These are phyloP conservation scores for Fusarium succisae DNA, from an alignment of 2,329 filamentous ascomycete species.

Conservation along the genomic window DNA sequence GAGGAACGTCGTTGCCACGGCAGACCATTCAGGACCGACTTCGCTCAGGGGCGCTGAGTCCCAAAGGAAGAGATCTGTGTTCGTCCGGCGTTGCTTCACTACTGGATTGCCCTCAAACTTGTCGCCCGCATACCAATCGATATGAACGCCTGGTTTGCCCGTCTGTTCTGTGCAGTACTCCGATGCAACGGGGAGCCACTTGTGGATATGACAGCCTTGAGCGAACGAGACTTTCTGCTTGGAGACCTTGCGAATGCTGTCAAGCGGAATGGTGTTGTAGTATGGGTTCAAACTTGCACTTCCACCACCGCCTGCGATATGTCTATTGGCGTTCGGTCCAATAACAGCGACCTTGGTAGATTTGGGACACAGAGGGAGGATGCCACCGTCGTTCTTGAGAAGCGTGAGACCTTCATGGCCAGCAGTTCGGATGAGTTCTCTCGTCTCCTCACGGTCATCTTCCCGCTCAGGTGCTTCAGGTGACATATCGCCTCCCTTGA, in stretches of 20 bases:
- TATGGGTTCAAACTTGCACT: conserved; percentile 76
- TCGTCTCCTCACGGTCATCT: conserved; percentile 66
- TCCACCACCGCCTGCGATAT: conserved; percentile 74
- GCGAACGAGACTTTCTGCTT: conserved; percentile 67
- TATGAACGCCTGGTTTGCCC: conserved; percentile 67
- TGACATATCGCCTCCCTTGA: conserved; percentile 67
- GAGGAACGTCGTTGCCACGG: conserved; percentile 67
- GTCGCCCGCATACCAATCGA: conserved; percentile 73
- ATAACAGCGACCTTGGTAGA: conserved; percentile 71
- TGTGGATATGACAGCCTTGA: conserved; percentile 42
- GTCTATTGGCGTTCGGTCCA: conserved; percentile 72
- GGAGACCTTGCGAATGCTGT: conserved; percentile 66
- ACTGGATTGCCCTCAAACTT: conserved; percentile 67
- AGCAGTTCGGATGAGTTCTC: conserved; percentile 67
- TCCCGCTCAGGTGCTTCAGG: conserved; percentile 66
- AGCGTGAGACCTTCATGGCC: conserved; percentile 71
- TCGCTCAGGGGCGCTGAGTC: conserved; percentile 71
- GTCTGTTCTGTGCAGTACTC: conserved; percentile 46
- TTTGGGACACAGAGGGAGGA: conserved; percentile 66
- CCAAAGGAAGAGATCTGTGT: conserved; percentile 76
- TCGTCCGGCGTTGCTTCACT: conserved; percentile 66
- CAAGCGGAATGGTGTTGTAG: conserved; percentile 69
- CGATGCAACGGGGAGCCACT: conserved; percentile 43
- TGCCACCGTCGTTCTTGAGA: conserved; percentile 67
- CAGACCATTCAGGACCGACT: conserved; percentile 71